Evolutionary conservation across 768 basidiomycete species (phyloP).

Genomic region (Harrya chromipes): DNA sequence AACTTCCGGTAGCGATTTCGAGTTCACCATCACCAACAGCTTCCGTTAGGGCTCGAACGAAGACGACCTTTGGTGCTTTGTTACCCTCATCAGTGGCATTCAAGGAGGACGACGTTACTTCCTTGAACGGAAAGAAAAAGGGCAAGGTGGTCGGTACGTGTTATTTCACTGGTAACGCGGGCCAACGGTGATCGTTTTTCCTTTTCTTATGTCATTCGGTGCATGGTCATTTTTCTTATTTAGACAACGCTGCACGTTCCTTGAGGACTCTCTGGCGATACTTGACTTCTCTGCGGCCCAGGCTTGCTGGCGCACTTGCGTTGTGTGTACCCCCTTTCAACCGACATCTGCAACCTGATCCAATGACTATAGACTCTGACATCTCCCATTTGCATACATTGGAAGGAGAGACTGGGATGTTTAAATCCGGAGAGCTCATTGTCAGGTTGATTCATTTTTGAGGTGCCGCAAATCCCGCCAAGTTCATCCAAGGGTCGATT

Average conservation of each 20-base stretch:
- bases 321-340: too few species aligned
- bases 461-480: too few species aligned
- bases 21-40: constrained; percentile 36
- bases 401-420: too few species aligned
- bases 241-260: constrained; percentile 65
- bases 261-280: constrained; percentile 88
- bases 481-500: too few species aligned
- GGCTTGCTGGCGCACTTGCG: constrained; percentile 79
- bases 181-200: neutral
- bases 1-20: constrained; percentile 15
- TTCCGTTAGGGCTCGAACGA: constrained; percentile 50
- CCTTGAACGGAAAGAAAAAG: constrained; percentile 41
- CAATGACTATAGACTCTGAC: too few species aligned
- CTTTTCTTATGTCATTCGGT: neutral
- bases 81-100: constrained; percentile 22
- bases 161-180: constrained; percentile 25
- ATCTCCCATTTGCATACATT: too few species aligned
- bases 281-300: constrained; percentile 86
- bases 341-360: too few species aligned
- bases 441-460: too few species aligned
- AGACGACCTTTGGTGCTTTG: constrained; percentile 54
- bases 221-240: neutral
- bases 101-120: constrained; percentile 66
- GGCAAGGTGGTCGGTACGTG: constrained; percentile 29
- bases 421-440: too few species aligned